Evolutionary conservation across 2,329 filamentous ascomycete genomes (phyloP), one percentile per base, ranked within the genome.

Genomic region (Trichophyton benhamiae): DNA sequence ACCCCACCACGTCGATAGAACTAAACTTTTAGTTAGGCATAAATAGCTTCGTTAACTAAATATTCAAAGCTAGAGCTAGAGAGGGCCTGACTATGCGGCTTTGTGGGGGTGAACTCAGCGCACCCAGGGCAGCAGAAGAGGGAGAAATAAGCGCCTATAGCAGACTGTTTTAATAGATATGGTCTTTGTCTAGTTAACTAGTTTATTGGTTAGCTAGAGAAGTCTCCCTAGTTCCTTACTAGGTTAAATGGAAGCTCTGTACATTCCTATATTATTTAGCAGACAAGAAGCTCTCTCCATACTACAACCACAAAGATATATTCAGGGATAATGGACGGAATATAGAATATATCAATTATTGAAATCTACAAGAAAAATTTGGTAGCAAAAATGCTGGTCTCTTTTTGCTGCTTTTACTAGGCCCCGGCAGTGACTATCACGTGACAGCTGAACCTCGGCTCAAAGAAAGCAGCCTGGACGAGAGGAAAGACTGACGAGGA

Each of bases 1-100:
- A 55, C 52, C 52, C 52, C 52, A 55, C 52, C 52, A 55, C 27
- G 52, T 11, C 25, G 52, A 55, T 55, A 36, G 17, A 55, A 36
- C 52, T 55, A 55, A 55, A 55, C 27, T 55, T 55, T 55, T 27
- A 30, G 49, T 27, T 5, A 55, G 27, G 27, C 27, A 30, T 30
- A 30, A 30, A 30, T 30, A 30, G 27, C 27, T 30, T 30, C 7
- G 27, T 30, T n/a, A 27, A 20, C 48, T 53, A 53, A 53, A 33
- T 7, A 53, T 33, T 6, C 27, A 30, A 36, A 44, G 7, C 52
- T 36, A 38, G 49, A 44, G n/a, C 41, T 44, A 17, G n/a, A 44
- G 4, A 44, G 33, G 11, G 1, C n/a, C n/a, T 44, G 15, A 44
- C n/a, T 3, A 8, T 44, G 41, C 41, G n/a, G 41, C 15, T 8